Evolutionary conservation across 164 flowering plant species (phyloP), one percentile per base, ranked within the genome.

Genomic region (Amborella trichopoda): DNA sequence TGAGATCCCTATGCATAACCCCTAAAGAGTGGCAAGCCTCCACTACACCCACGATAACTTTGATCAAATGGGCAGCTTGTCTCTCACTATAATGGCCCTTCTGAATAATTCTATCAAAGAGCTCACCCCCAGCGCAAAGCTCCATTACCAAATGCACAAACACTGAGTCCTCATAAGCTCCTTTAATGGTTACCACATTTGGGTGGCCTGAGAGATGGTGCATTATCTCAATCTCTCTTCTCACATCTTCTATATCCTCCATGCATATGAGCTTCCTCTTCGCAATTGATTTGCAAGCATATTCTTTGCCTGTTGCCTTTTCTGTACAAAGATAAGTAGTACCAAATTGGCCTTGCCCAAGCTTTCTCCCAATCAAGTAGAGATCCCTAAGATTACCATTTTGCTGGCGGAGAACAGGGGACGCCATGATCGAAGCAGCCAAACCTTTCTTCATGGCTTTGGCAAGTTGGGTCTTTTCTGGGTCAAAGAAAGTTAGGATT

Each of bases 161-260:
- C 32, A 84, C 66, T 21, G 68, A 30, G 43, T 88, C 96, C 66
- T 88, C 96, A 51, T 77, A 88, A 1, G 91, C 71, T 40, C 82
- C 96, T 34, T 73, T 66, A 55, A 88, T 88, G 48, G 70, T 62
- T 4, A 88, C 91, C 28, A 88, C 94, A 51, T 71, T 73, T 3
- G 74, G 78, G 44, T 84, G 89, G 61, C 75, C 96, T 0, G 91
- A 78, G 13, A 88, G 53, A 44, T 88, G 96, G 56, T 84, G 96
- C 96, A 88, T 88, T 68, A 88, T 84, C 76, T 83, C 86, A 64
- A 88, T 84, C 80, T 88, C 96, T 51, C 96, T 54, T 81, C 86
- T 76, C 0, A 84, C 96, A 61, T 88, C 96, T 18, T 88, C 94
- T 49, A 66, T 79, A 36, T 88, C 96, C 40, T 88, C 96, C 18